Percentiles rank a stretch among this genome's conserved stretches.
These are phyloP conservation scores for Colletotrichum agaves DNA, from an alignment of 2,329 filamentous ascomycete genomes.

Conservation along the genomic window DNA sequence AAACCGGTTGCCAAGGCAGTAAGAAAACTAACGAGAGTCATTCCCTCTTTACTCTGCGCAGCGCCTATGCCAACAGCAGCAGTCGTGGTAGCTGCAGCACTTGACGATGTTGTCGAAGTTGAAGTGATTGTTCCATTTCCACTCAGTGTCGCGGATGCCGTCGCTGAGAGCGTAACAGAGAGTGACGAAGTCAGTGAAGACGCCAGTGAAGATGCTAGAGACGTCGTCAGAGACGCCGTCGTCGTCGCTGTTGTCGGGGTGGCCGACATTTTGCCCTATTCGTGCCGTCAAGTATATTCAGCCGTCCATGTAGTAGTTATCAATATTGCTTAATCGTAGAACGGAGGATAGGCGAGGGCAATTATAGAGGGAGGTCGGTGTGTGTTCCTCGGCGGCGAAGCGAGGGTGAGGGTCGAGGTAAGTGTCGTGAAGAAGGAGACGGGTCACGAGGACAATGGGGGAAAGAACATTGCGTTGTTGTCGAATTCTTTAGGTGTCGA, in stretches of 20 bases:
- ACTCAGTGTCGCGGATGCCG: slow-evolving; percentile 18
- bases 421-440: not conserved
- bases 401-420: not conserved
- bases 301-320: not conserved
- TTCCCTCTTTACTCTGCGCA: slow-evolving; percentile 48
- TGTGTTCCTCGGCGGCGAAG: not conserved
- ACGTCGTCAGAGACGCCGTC: slow-evolving; percentile 32
- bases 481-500: not conserved
- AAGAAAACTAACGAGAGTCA: slow-evolving; percentile 67
- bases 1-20: slow-evolving; percentile 72
- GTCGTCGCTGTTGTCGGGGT: slow-evolving; percentile 34
- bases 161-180: slow-evolving; percentile 13
- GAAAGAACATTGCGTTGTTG: not conserved
- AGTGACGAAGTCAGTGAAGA: slow-evolving; percentile 38
- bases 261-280: slow-evolving; percentile 23
- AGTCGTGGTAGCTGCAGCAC: not conserved
- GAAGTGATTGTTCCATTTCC: slow-evolving; percentile 24
- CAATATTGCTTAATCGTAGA: not conserved
- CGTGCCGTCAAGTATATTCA: slow-evolving; percentile 1
- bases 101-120: not conserved
- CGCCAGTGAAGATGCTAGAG: slow-evolving; percentile 37
- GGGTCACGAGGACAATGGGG: slow-evolving; percentile 11
- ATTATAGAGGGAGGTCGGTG: not conserved
- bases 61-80: not conserved
- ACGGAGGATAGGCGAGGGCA: not conserved